Base-by-base conservation (phyloP, 2,329 filamentous ascomycete genomes). In the Hypoxylon rubiginosum region DNA sequence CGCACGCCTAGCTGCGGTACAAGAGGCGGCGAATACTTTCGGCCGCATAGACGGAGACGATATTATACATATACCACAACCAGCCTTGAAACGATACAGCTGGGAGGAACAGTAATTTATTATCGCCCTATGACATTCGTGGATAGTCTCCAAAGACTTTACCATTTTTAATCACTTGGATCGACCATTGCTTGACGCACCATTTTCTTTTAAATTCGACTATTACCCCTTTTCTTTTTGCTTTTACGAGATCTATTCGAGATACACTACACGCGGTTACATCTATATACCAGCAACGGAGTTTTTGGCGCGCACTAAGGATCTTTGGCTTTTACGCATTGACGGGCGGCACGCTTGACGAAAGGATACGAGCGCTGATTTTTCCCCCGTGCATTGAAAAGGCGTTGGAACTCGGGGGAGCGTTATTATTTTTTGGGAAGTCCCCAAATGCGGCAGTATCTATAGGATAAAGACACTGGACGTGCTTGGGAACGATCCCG, bases 21-120 rank as follows among this genome's bases (percentile, higher is more conserved):
- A 61, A 0, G 63, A 66, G 1, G 45, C 61, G 13, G n/a, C 34
- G 13, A 17, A 58, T 21, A 65, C 62, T 11, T 57, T 69, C n/a
- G 69, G 70, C 19, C 74, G 76, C 24, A 71, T 78, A 56, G 72
- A 77, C 45, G 75, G 75, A 10, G 62, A 62, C 49, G 75, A 78
- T 13, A 68, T 77, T 15, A 70, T 77, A 5, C 76, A 78, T 63
- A 70, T 78, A 48, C 76, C 76, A 2, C 76, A 78, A 55, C 72
- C 73, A 56, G 75, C 75, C 7, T 71, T 69, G n/a, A 70, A 65
- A 50, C 74, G 76, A 52, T 78, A 75, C 62, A 78, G 76, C 66
- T 78, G 76, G 76, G 76, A 78, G 52, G 66, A 72, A 54, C 57
- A 51, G 59, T 70, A 63, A 68, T 28, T 17, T 41, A 28, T 13